These are phyloP conservation scores for Petunia secreta DNA, from an alignment of 257 asterid genomes.

Conservation along the genomic window DNA sequence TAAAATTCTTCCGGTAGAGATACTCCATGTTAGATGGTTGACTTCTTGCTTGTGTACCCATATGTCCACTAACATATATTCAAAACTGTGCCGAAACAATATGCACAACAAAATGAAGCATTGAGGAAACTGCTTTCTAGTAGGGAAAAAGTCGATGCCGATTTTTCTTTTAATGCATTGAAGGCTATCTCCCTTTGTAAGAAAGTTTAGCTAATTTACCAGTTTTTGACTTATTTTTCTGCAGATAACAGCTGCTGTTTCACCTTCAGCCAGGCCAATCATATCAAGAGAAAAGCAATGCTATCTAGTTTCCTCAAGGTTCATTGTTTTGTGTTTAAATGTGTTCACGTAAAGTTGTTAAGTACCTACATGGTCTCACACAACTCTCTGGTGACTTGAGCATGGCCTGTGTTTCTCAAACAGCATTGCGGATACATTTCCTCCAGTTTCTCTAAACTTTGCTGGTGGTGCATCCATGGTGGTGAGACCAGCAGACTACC, in stretches of 20 bases:
- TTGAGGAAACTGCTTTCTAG: background rate
- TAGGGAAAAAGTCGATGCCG: background rate
- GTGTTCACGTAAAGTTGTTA: background rate
- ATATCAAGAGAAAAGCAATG: conserved; percentile 58
- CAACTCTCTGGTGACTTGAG: conserved; percentile 28
- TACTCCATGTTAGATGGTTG: background rate
- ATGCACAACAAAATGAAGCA: background rate
- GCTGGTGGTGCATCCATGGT: conserved; percentile 69
- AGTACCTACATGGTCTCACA: background rate
- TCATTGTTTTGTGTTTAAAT: background rate
- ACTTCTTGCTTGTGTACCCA: background rate
- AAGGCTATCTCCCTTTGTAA: background rate
- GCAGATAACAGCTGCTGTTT: conserved; percentile 69
- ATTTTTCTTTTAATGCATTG: background rate
- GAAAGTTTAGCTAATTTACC: background rate
- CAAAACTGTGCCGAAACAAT: background rate
- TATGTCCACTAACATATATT: background rate
- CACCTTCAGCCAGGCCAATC: conserved; percentile 51
- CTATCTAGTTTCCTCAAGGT: conserved; percentile 65
- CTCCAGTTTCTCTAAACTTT: conserved; percentile 63
- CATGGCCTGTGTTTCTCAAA: conserved; percentile 28
- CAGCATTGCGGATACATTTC: conserved; percentile 70
- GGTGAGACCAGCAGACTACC: conserved; percentile 72
- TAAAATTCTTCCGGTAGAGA: background rate
- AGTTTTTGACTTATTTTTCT: conserved; percentile 22